Evolutionary conservation across 148 eudicot genomes (phyloP), one percentile per base, ranked within the genome.

Genomic region (Persicaria tinctoria): DNA sequence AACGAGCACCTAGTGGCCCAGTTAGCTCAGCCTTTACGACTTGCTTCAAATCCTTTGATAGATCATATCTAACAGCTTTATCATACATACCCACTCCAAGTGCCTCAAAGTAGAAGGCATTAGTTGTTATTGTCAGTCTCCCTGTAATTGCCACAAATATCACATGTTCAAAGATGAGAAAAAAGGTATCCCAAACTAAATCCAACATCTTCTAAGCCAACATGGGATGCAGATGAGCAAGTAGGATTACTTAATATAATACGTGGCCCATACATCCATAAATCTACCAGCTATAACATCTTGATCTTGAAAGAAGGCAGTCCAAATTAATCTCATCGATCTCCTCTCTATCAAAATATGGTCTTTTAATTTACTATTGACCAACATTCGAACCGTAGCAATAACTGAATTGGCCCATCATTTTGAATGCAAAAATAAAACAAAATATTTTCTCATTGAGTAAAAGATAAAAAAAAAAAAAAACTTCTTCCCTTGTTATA

Each of bases 1-100:
- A 84, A 76, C 93, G 91, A 83, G 96, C 93, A 81, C 97, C 97
- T 78, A 93, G 80, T 27, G 97, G 97, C 51, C 97, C 97, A 62
- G 97, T 93, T 79, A 90, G 77, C 76, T 89, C 96, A 76, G 97
- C 90, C 85, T 89, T 90, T 81, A 93, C 82, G 51, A 85, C 86
- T 86, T 93, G 97, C 78, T 90, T 89, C 87, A 83, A 73, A 79
- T 89, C 96, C 77, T 77, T 80, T 51, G 88, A 85, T 77, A 93
- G 81, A 78, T 90, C 97, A 84, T 87, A 90, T 78, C 80, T 85
- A 51, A 87, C 89, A 70, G 96, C 88, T 81, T 93, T 89, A 75
- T 93, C 97, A 80, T 89, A 87, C 79, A 84, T 72, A 44, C 96
- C 93, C 70, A 90, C 90, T 68, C 97, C 96, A 81, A 85, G 75